Evolutionary conservation across 305 asterid genomes (phyloP).

Genomic region (Fraxinus baroniana): DNA sequence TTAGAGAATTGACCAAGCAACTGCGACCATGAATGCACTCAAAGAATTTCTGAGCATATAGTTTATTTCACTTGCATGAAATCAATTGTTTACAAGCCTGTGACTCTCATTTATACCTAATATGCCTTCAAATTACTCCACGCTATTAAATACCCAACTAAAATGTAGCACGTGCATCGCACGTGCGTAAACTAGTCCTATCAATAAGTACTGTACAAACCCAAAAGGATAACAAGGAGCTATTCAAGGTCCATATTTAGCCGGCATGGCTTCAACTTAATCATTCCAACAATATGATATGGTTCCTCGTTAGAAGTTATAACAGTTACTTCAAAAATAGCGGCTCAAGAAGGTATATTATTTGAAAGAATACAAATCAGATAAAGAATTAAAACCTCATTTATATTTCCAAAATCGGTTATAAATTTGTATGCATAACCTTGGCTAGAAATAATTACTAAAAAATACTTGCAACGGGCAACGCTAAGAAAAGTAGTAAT

Average conservation of each 20-base stretch:
- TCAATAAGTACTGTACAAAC: conserved; percentile 5
- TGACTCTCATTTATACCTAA: no score
- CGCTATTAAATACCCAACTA: no score
- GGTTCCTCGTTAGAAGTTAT: background rate
- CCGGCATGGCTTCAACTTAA: no score
- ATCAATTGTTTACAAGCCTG: no score
- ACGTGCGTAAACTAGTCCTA: no score
- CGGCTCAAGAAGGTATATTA: background rate
- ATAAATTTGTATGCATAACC: background rate
- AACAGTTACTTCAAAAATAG: background rate
- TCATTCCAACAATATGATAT: no score
- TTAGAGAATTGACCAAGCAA: no score
- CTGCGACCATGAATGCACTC: no score
- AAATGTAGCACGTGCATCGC: no score
- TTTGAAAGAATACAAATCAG: background rate
- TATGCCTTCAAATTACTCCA: no score
- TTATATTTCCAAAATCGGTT: background rate
- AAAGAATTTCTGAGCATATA: no score
- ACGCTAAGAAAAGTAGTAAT: background rate
- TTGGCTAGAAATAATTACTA: background rate
- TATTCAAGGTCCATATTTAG: background rate
- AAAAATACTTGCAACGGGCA: background rate
- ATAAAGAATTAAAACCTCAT: background rate
- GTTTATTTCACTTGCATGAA: no score
- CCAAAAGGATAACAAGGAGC: conserved; percentile 7